Evolutionary conservation across 2,329 filamentous ascomycete genomes (phyloP).

Genomic region (Colletotrichum limetticola): DNA sequence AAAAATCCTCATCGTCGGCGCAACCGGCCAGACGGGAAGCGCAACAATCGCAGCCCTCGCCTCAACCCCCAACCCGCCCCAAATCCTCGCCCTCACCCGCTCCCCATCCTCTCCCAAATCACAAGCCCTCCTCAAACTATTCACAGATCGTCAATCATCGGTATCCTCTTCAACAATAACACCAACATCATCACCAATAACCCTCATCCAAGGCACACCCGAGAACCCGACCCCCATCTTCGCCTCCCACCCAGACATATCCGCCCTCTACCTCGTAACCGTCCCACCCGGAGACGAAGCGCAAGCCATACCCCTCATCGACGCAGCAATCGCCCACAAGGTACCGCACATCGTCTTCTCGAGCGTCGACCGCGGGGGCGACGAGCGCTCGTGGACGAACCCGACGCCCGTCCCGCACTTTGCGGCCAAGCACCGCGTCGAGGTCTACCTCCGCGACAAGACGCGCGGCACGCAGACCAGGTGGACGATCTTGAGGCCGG

Average conservation of each 20-base stretch:
- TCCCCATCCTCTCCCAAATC: slow-evolving; percentile 24
- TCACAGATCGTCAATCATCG: background rate
- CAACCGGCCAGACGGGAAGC: slow-evolving; percentile 57
- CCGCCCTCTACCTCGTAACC: slow-evolving; percentile 42
- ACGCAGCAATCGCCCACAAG: slow-evolving; percentile 29
- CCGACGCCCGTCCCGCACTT: slow-evolving; percentile 39
- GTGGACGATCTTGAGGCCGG: slow-evolving; percentile 41
- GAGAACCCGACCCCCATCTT: slow-evolving; percentile 36
- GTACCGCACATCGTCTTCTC: slow-evolving; percentile 44
- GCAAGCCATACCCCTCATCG: slow-evolving; percentile 39
- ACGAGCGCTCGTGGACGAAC: slow-evolving; percentile 35
- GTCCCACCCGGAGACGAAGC: slow-evolving; percentile 40
- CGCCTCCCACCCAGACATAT: slow-evolving; percentile 28
- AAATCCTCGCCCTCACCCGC: slow-evolving; percentile 21
- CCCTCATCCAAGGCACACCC: slow-evolving; percentile 32
- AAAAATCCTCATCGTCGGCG: slow-evolving; percentile 59
- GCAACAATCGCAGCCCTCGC: slow-evolving; percentile 47
- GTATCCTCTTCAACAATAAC: background rate
- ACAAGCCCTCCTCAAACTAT: background rate
- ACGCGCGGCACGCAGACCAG: slow-evolving; percentile 8
- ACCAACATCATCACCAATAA: background rate
- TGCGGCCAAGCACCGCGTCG: slow-evolving; percentile 36
- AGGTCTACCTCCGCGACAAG: slow-evolving; percentile 27
- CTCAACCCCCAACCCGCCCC: background rate
- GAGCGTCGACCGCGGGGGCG: slow-evolving; percentile 39